Evolutionary conservation across 768 basidiomycete genomes (phyloP), one percentile per base, ranked within the genome.

Genomic region (Tephrocybe sp.): DNA sequence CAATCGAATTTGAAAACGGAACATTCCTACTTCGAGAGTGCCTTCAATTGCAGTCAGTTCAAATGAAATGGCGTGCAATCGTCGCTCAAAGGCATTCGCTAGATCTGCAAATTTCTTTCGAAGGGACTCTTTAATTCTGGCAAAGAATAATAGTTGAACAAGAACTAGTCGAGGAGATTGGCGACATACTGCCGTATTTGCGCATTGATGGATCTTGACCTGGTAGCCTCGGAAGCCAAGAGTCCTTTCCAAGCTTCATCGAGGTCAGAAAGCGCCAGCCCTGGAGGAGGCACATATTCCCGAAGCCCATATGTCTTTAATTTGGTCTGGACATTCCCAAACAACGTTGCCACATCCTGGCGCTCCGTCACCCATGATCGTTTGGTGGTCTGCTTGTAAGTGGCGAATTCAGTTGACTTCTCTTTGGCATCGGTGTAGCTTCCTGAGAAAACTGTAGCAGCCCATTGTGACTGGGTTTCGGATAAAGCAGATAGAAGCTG

Each of bases 311-410:
- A 98, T 19, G 94, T 98, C 66, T 78, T 80, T 48, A 98, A 71
- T 67, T 98, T 97, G 1, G 92, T 95, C 65, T 94, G 91, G 23
- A 99, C 85, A 61, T 97, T 95, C 3, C 89, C 86, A 55, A 97
- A 91, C 12, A 97, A 77, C 1, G 88, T 90, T 8, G 84, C 81
- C 9, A 97, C 71, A 50, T 94, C 94, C 62, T 92, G 88, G 61
- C 86, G 82, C 67, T 98, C 94, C 7, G 82, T 84, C 9, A 93
- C 90, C 91, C 93, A 97, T 1, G 73, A 73, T 2, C 92, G 81
- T 61, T 97, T 97, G 33, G 76, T 85, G 1, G 87, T 87, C 56
- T 85, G 83, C 63, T 97, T 97, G 71, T 95, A 94, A 1, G 73
- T 73, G 15, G 79, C 78, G 60, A 97, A 93, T 3, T 75, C 76